A percentile compares a stretch with the other conserved stretches of the same genome.
These are phyloP conservation scores for Phycomyces nitens DNA, from an alignment of 192 early-diverging fungal species.

Conservation along the genomic window DNA sequence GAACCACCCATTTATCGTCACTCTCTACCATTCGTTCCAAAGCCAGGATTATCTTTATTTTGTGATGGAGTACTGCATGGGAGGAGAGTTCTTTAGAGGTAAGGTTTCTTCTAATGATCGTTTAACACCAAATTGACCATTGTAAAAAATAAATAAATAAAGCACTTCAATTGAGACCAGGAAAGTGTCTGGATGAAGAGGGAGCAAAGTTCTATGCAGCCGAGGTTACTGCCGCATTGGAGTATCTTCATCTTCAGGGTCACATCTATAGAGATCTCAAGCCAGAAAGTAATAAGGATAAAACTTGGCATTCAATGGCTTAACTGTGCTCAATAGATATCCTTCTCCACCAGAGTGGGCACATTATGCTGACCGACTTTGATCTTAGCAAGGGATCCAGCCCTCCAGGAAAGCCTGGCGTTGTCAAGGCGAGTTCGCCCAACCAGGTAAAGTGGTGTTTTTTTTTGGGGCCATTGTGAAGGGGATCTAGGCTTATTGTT, in stretches of 20 bases:
- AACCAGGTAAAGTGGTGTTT: constrained; percentile 43
- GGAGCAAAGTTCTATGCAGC: constrained; percentile 97
- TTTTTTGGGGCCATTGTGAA: too few species aligned
- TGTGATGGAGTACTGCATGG: constrained; percentile 85
- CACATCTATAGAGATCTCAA: constrained; percentile 98
- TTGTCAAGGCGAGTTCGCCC: constrained; percentile 61
- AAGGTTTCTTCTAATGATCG: too few species aligned
- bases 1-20: constrained; percentile 90
- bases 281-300: constrained; percentile 74
- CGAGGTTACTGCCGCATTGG: constrained; percentile 91
- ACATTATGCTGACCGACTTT: constrained; percentile 99
- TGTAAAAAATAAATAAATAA: neutral
- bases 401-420: constrained; percentile 69
- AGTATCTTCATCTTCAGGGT: constrained; percentile 94
- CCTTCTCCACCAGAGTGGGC: constrained; percentile 90
- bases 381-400: constrained; percentile 94
- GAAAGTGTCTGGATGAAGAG: constrained; percentile 85
- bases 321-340: constrained; percentile 71
- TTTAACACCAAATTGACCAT: too few species aligned
- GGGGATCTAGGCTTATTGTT: neutral
- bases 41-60: constrained; percentile 83
- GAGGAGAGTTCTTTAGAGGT: constrained; percentile 86
- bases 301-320: too few species aligned
- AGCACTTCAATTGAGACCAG: constrained; percentile 84
- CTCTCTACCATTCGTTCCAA: constrained; percentile 87